Percentiles rank a stretch among this genome's conserved stretches.
Conservation (phyloP, 805 yeast species). For the Saccharomycopsis javanensis region DNA sequence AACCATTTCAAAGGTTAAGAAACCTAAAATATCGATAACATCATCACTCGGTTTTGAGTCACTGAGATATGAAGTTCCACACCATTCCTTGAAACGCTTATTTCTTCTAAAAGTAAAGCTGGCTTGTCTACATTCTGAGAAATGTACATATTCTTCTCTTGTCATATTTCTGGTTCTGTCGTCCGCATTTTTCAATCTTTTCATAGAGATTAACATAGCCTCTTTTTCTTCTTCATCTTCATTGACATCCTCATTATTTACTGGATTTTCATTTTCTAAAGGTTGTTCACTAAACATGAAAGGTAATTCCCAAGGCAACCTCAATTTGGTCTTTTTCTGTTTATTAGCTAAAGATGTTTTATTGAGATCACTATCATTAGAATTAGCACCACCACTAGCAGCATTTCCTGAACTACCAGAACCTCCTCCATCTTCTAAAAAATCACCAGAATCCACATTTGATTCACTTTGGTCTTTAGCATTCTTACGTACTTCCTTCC, state of each 20-base stretch:
- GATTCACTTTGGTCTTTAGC: constrained; percentile 61
- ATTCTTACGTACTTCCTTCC: constrained; percentile 93
- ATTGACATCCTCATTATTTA: constrained; percentile 47
- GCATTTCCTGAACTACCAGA: neutral
- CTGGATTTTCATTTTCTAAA: constrained; percentile 45
- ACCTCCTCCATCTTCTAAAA: constrained; percentile 26
- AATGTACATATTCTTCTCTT: constrained; percentile 92
- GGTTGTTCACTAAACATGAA: constrained; percentile 92
- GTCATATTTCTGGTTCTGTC: constrained; percentile 92
- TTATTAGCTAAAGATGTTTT: constrained; percentile 36
- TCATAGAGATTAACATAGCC: constrained; percentile 79
- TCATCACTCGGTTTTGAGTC: constrained; percentile 94
- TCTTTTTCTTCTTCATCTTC: constrained; percentile 86
- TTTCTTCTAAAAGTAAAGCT: constrained; percentile 90
- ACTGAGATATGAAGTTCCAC: constrained; percentile 71
- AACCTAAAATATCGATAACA: constrained; percentile 91
- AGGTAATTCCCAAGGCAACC: constrained; percentile 91
- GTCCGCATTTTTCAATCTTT: constrained; percentile 84
- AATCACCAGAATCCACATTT: constrained; percentile 43
- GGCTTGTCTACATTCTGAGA: constrained; percentile 98
- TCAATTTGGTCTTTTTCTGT: constrained; percentile 65
- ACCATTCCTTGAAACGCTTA: constrained; percentile 95
- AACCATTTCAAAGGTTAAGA: constrained; percentile 91
- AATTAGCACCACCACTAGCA: neutral
- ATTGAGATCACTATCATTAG: constrained; percentile 36